These are phyloP conservation scores for Hysterium pulicare DNA, from an alignment of 2,329 filamentous ascomycete genomes.

Conservation along the genomic window DNA sequence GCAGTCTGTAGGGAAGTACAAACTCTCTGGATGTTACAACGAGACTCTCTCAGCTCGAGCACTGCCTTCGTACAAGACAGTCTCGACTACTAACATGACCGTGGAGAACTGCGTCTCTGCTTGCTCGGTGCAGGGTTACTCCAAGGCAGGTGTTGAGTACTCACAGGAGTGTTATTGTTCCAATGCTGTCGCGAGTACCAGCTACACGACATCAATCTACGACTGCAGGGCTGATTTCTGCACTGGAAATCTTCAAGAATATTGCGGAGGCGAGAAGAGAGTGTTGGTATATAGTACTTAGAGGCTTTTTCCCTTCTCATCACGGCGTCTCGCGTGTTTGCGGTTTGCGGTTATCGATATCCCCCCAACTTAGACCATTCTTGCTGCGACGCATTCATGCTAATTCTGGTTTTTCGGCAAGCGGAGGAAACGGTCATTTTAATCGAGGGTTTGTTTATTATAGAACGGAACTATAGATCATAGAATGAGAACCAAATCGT, in stretches of 20 bases:
- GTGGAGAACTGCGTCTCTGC: slow-evolving; percentile 2
- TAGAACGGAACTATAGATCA: too few relatives aligned
- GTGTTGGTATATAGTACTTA: not conserved
- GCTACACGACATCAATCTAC: too few relatives aligned
- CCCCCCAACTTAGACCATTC: too few relatives aligned
- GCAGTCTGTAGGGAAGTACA: not conserved
- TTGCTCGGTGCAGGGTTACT: slow-evolving; percentile 1
- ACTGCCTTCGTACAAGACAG: not conserved
- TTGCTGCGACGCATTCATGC: too few relatives aligned
- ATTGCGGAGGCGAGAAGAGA: not conserved
- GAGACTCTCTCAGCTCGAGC: not conserved
- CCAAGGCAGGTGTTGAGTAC: slow-evolving; percentile 2
- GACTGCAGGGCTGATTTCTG: not conserved
- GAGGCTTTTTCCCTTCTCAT: too few relatives aligned
- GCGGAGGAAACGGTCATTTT: too few relatives aligned
- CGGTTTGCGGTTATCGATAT: too few relatives aligned
- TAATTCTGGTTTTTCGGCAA: too few relatives aligned
- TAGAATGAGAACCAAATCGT: too few relatives aligned
- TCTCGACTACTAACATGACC: not conserved
- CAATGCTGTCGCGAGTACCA: not conserved
- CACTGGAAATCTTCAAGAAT: not conserved
- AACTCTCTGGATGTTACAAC: not conserved
- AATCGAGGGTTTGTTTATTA: too few relatives aligned
- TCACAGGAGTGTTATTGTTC: slow-evolving; percentile 3
- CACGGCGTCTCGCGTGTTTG: too few relatives aligned